Evolutionary conservation across 345 rosid species (phyloP).

Genomic region (Citrus sinensis): DVS_A1.0 CM039163.1:48625501-48626000

Average conservation of each 20-base stretch:
- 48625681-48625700: slow-evolving; percentile 72
- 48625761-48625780: neutral
- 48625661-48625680: slow-evolving; percentile 72
- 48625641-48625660: slow-evolving; percentile 72
- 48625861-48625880: neutral
- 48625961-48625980: neutral
- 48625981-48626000: neutral
- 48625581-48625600: neutral
- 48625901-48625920: neutral
- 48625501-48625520: neutral
- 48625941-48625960: neutral
- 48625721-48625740: neutral
- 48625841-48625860: neutral
- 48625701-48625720: slow-evolving; percentile 52
- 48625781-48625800: neutral
- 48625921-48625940: neutral
- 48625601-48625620: neutral
- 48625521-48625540: neutral
- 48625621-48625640: slow-evolving; percentile 11
- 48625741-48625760: neutral
- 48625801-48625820: neutral
- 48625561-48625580: neutral
- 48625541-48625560: neutral
- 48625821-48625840: neutral
- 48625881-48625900: neutral